These are phyloP conservation scores for Helicosporidium sp. DNA, from an alignment of 139 green algal genomes.

Conservation along the genomic window DNA sequence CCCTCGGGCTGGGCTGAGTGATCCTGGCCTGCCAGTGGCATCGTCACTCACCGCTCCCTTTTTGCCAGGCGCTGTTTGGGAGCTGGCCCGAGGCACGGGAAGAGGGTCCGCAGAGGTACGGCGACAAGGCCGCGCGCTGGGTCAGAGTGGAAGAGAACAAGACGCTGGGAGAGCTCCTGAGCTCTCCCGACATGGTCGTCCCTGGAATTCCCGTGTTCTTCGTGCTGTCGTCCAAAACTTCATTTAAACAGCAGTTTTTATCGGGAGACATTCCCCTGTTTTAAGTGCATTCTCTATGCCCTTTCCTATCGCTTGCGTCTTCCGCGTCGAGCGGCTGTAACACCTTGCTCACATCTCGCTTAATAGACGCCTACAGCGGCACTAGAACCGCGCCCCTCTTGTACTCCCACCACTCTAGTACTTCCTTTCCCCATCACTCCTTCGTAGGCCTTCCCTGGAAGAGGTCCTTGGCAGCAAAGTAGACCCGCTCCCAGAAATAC, in stretches of 20 bases:
- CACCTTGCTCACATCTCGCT: too few species aligned
- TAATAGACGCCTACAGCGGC: too few species aligned
- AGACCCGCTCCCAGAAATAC: conserved; percentile 5
- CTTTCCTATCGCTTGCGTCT: too few species aligned
- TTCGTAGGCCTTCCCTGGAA: too few species aligned
- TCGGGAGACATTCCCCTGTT: conserved; percentile 21
- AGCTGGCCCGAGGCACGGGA: conserved; percentile 37
- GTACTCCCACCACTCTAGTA: too few species aligned
- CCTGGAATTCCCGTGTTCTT: conserved; percentile 65
- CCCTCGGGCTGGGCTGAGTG: too few species aligned
- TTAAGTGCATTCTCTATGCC: too few species aligned
- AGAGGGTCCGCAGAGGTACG: conserved; percentile 39
- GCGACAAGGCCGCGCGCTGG: conserved; percentile 21
- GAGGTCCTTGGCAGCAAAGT: too few species aligned
- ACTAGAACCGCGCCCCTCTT: too few species aligned
- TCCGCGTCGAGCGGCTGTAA: too few species aligned
- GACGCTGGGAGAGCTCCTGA: conserved; percentile 31
- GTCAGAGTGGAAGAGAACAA: conserved; percentile 14
- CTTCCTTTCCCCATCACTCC: too few species aligned
- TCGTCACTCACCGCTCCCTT: not conserved
- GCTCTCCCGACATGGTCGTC: conserved; percentile 34
- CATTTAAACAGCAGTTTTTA: conserved; percentile 45
- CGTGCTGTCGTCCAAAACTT: conserved; percentile 40
- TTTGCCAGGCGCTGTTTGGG: conserved; percentile 29
- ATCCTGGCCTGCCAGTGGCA: not conserved